Evolutionary conservation across 176 grass and related monocot genomes (phyloP).

Genomic region (Elaeis guineensis): DNA sequence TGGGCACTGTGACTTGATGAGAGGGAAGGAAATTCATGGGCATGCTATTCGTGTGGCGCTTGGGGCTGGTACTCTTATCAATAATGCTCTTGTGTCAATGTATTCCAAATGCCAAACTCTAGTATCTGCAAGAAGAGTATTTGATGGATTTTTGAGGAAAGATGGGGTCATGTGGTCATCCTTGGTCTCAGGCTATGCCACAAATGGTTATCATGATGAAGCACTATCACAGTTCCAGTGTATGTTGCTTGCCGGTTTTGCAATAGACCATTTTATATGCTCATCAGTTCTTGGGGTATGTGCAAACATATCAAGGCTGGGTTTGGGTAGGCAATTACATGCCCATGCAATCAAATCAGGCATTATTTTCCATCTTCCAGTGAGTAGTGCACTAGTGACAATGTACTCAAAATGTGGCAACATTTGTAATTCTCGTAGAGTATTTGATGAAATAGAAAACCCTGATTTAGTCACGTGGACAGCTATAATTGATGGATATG

Average conservation of each 20-base stretch:
- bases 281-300: conserved; percentile 59
- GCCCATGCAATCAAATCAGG: conserved; percentile 40
- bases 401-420: no score
- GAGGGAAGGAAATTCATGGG: conserved; percentile 66
- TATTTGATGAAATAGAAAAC: no score
- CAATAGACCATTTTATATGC: conserved; percentile 49
- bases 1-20: conserved; percentile 30
- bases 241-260: conserved; percentile 32
- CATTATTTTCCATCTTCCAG: conserved; percentile 7
- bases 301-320: conserved; percentile 39
- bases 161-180: conserved; percentile 49
- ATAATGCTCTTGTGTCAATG: conserved; percentile 50
- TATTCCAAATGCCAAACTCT: conserved; percentile 60
- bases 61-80: conserved; percentile 20
- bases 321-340: conserved; percentile 50
- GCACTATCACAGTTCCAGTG: conserved; percentile 39
- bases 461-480: conserved; percentile 72
- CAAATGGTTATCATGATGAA: conserved; percentile 51
- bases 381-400: no score
- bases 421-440: no score
- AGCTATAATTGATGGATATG: conserved; percentile 71
- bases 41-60: conserved; percentile 32
- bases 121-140: conserved; percentile 44
- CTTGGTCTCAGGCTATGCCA: conserved; percentile 54
- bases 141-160: conserved; percentile 42